Evolutionary conservation across 371 early-diverging fungal species (phyloP), one percentile per base, ranked within the genome.

Genomic region (Saksenaea vasiformis): DNA sequence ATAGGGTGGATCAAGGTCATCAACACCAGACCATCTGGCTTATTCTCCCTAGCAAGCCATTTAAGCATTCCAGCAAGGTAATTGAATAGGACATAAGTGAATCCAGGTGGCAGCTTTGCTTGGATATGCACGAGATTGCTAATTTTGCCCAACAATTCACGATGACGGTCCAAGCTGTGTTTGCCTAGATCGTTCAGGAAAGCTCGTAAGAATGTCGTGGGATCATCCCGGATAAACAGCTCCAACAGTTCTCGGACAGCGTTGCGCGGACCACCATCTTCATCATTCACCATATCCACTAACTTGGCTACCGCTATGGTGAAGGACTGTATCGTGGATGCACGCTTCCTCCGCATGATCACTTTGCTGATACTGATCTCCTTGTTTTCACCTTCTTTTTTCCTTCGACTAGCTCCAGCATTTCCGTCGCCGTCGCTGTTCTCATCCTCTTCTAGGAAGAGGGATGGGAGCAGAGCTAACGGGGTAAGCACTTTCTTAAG

Each of bases 1-100:
- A 88, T 64, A 0, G 88, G 86, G 31, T 86, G 80, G 1, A 83
- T 71, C 43, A 79, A 57, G 1, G 73, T 72, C 78, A 83, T 80
- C 0, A 81, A 36, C 0, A 70, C 58, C 0, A 88, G 66, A 3
- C 82, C 83, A 36, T 82, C 80, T 14, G 62, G 62, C 7, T 79
- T 80, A 19, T 65, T 65, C 54, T 86, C 86, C 14, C 84, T 73
- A 0, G 80, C 72, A 36, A 79, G 71, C 85, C 87, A 88, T 60
- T 86, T 88, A 7, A 87, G 68, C 65, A 85, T 80, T 8, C 90
- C 90, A 1, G 86, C 78, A n/a, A 89, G 69, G 60, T 87, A 85
- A 43, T 89, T 89, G 70, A 87, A 86, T 43, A 87, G 36, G 4
- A 79, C 71, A 59, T 83, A 79, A 0, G 85, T 72, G 59, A 89